Conservation (phyloP, 192 early-diverging fungal genomes). For the Rhizophagus sp. region DNA sequence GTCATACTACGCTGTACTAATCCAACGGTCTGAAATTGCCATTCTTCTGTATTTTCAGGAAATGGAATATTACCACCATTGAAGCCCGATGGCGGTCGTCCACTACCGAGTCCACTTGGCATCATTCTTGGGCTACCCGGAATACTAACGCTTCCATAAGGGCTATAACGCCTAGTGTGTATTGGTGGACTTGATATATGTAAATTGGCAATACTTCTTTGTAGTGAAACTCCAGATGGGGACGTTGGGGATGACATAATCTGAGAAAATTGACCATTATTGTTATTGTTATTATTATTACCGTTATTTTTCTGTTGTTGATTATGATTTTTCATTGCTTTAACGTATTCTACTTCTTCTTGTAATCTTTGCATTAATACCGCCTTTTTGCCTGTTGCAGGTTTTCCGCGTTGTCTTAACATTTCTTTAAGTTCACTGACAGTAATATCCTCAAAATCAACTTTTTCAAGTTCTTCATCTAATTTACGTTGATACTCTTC, state of each 20-base stretch:
- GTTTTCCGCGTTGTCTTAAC: conserved; percentile 65
- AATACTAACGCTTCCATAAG: conserved; percentile 35
- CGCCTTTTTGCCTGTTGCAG: conserved; percentile 72
- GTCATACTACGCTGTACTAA: neutral
- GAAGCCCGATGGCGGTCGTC: conserved; percentile 20
- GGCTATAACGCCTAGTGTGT: conserved; percentile 26
- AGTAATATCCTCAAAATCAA: conserved; percentile 76
- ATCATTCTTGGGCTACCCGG: conserved; percentile 35
- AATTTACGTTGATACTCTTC: conserved; percentile 57
- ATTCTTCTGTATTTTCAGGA: neutral
- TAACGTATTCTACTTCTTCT: conserved; percentile 55
- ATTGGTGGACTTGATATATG: conserved; percentile 43
- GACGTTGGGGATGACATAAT: conserved; percentile 32
- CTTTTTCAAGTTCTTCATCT: conserved; percentile 61
- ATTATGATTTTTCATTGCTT: conserved; percentile 42
- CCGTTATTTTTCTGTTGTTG: conserved; percentile 11
- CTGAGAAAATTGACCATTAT: conserved; percentile 20
- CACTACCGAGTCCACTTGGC: conserved; percentile 29
- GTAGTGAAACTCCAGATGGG: conserved; percentile 33
- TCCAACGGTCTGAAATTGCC: conserved; percentile 23
- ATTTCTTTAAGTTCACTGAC: conserved; percentile 76
- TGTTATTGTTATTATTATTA: conserved; percentile 14
- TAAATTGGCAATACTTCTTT: conserved; percentile 42
- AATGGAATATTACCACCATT: conserved; percentile 18
- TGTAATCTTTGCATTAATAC: conserved; percentile 66